A percentile compares a stretch with the other conserved stretches of the same genome.
phyloP scores from a whole-genome alignment of 441 rosid species.

The Aquilaria agallochum region DNA sequence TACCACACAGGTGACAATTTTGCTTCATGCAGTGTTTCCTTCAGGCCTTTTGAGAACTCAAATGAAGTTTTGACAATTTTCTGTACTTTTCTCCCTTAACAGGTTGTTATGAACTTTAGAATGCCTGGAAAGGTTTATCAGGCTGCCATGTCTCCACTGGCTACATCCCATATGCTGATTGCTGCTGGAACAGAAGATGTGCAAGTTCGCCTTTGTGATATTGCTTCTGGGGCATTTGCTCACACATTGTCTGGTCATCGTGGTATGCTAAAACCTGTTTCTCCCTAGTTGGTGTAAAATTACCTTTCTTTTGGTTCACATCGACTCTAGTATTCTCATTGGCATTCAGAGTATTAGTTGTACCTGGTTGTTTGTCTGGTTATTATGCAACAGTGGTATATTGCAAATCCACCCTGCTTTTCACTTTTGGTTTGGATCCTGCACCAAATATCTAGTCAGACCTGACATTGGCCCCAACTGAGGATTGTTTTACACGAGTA shows the following conservation, averaged over 20 bases:
- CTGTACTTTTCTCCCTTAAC: slow-evolving; percentile 14
- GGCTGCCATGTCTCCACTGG: slow-evolving; percentile 86
- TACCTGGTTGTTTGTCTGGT: no score
- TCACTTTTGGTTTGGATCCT: no score
- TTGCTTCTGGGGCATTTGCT: slow-evolving; percentile 86
- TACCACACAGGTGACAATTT: slow-evolving; percentile 49
- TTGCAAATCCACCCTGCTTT: no score
- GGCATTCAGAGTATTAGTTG: no score
- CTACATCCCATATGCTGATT: slow-evolving; percentile 83
- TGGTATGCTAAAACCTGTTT: slow-evolving; percentile 39
- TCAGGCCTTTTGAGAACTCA: background rate
- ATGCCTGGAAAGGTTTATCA: slow-evolving; percentile 93
- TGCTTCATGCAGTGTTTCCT: background rate
- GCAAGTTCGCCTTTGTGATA: slow-evolving; percentile 94
- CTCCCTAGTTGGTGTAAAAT: no score
- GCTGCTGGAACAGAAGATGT: slow-evolving; percentile 97
- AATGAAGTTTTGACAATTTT: background rate
- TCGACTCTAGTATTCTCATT: no score
- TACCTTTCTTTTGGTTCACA: no score
- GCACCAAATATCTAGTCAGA: no score
- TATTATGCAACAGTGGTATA: no score
- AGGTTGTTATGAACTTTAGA: slow-evolving; percentile 80
- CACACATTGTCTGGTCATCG: slow-evolving; percentile 97
- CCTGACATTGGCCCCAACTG: no score
- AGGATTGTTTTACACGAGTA: no score